phyloP scores from a whole-genome alignment of 1,284 basidiomycete genomes.

The Stygiomarasmius scandens region DNA sequence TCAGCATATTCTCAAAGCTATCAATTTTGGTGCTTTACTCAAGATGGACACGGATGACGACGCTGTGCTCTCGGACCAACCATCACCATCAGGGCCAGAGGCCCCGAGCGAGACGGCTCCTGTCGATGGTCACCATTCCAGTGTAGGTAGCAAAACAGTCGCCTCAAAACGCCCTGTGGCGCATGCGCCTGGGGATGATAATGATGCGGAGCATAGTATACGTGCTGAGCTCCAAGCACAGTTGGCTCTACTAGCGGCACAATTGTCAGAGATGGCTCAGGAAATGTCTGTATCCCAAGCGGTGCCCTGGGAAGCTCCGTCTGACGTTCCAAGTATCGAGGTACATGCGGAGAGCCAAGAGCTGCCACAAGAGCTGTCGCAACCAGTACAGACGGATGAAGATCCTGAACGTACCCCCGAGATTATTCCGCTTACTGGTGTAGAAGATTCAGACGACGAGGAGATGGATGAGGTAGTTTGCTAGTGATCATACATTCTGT shows the following conservation, averaged over 20 bases:
- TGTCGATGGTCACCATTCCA: not conserved
- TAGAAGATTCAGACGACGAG: slow-evolving; percentile 19
- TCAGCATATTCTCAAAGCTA: slow-evolving; percentile 73
- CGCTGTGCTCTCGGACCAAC: slow-evolving; percentile 19
- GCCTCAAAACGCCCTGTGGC: not conserved
- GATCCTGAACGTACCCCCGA: not conserved
- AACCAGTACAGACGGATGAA: not conserved
- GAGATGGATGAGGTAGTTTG: slow-evolving; percentile 30
- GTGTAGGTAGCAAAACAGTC: not conserved
- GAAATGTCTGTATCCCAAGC: slow-evolving; percentile 14
- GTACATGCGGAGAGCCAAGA: not conserved
- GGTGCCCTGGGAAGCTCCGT: no score
- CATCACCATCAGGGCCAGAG: slow-evolving; percentile 12
- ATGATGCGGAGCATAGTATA: slow-evolving; percentile 26
- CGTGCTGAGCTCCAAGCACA: slow-evolving; percentile 67
- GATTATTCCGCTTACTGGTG: not conserved
- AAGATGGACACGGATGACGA: slow-evolving; percentile 39
- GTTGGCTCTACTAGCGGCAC: slow-evolving; percentile 62
- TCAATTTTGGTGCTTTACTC: slow-evolving; percentile 64
- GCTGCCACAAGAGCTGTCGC: not conserved
- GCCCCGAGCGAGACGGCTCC: not conserved
- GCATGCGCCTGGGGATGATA: not conserved
- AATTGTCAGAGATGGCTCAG: slow-evolving; percentile 60
- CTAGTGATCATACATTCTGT: not conserved
- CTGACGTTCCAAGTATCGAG: not conserved